A percentile compares a stretch with the other conserved stretches of the same genome.
Evolutionary conservation across 495 filamentous ascomycete genomes (phyloP).

Genomic region (Aeminium ludgeri): DNA sequence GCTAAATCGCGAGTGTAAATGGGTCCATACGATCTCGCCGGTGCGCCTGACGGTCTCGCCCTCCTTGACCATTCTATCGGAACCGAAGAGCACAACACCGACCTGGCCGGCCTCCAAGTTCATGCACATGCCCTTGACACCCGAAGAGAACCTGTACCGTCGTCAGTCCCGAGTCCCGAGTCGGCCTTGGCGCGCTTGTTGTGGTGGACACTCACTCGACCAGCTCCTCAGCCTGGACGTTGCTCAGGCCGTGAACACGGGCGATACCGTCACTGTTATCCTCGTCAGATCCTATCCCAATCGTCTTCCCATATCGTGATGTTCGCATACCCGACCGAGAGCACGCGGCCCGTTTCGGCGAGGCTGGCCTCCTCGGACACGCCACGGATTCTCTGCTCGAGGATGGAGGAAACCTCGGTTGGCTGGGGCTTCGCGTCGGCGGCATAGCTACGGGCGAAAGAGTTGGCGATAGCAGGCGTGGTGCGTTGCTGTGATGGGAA

Average conservation of each 20-base stretch:
- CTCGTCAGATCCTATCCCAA: conserved; percentile 25
- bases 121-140: conserved; percentile 99
- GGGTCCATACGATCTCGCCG: conserved; percentile 77
- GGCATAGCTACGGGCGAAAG: conserved; percentile 80
- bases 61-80: conserved; percentile 98
- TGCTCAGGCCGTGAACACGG: conserved; percentile 98
- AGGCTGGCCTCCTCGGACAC: conserved; percentile 90
- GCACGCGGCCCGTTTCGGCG: conserved; percentile 95
- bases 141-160: conserved; percentile 69
- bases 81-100: conserved; percentile 99
- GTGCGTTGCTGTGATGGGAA: conserved; percentile 52
- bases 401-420: conserved; percentile 96
- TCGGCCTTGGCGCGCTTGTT: not conserved
- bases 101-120: conserved; percentile 99
- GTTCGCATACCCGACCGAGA: conserved; percentile 85
- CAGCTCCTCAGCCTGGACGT: conserved; percentile 99
- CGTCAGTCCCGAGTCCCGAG: conserved; percentile 25
- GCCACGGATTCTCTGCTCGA: conserved; percentile 96
- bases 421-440: conserved; percentile 85
- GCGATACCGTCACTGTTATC: conserved; percentile 92
- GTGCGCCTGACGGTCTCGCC: conserved; percentile 99
- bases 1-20: not conserved
- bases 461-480: conserved; percentile 57
- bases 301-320: conserved; percentile 10
- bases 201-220: conserved; percentile 65